Evolutionary conservation across 2,329 filamentous ascomycete genomes (phyloP).

Genomic region (Epichloe gansuensis): DNA sequence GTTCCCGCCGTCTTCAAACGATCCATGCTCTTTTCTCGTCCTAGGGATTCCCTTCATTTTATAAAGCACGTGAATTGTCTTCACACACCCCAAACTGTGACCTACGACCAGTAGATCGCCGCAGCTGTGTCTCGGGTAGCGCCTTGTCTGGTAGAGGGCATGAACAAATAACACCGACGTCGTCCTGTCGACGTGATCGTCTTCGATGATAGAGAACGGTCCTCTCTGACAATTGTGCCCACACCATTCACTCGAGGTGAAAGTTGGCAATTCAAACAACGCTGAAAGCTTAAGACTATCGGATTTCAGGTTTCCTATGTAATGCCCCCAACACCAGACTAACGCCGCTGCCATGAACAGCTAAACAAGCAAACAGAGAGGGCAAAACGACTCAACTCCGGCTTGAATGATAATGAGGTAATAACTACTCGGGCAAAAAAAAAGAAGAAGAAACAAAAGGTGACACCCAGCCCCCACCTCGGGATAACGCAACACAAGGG

Average conservation of each 20-base stretch:
- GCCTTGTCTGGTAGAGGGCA: no score
- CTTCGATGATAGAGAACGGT: no score
- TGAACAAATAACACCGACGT: background rate
- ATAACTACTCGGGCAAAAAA: conserved; percentile 5
- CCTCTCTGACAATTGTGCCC: background rate
- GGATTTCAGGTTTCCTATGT: conserved; percentile 19
- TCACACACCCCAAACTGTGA: no score
- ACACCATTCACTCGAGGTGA: background rate
- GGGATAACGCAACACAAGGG: background rate
- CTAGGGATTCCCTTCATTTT: no score
- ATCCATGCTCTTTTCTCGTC: no score
- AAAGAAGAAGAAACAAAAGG: background rate
- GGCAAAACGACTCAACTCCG: conserved; percentile 5
- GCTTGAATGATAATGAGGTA: conserved; percentile 2
- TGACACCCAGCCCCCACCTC: background rate
- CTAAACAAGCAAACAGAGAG: conserved; percentile 10
- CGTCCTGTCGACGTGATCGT: no score
- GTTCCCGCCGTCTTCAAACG: no score
- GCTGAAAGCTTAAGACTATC: conserved; percentile 3
- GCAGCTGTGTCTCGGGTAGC: no score
- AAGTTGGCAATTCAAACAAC: background rate
- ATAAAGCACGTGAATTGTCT: no score
- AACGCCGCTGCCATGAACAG: conserved; percentile 23
- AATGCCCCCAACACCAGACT: conserved; percentile 18
- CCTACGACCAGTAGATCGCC: no score